Base-by-base conservation (phyloP, 352 stramenopile genomes). In the Phytopythium aichiense region DNA sequence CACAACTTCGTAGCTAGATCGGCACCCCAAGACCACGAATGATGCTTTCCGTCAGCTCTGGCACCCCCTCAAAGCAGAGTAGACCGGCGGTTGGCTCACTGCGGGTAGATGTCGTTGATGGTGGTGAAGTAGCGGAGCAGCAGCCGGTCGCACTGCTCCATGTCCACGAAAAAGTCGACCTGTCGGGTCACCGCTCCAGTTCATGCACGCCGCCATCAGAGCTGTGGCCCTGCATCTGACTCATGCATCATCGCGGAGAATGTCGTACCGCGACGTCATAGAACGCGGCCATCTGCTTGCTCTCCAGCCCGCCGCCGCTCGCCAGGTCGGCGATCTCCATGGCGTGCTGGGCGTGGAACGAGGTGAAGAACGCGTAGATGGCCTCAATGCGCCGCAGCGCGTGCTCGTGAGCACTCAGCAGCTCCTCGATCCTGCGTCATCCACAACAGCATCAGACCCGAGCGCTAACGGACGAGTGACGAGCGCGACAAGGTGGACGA, bases 131-230 rank as follows among this genome's bases (percentile, higher is more conserved):
- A 91, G 25, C 78, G 65, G 22, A 92, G 56, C 35, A 95, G 71
- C 33, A 87, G 87, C 4, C 83, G 79, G 57, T 95, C 86, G 49
- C 86, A 93, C 64, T 95, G 86, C 73, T 95, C 86, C 84, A 93
- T 95, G 60, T 95, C 84, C 43, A 95, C 83, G 54, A 93, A 95
- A 56, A 90, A 92, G 18, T 69, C 75, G 31, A 94, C 82, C 81
- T 87, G 46, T 50, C 30, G 25, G 12, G 55, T 20, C 46, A 35
- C 1, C 52, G 49, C 11, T 8, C 52, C 7, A 9, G 37, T 43
- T 43, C 37, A 43, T 11, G 12, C 37, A 16, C 37, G 37, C 37
- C 11, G 15, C 4, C 1, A 3, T 22, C 56, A 18, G 38, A 64
- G 42, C 11, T 43, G 28, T 8, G n/a, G 15, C n/a, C 28, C 43